Evolutionary conservation across 2,329 filamentous ascomycete genomes (phyloP).

Genomic region (Nectriaceae sp.): DNA sequence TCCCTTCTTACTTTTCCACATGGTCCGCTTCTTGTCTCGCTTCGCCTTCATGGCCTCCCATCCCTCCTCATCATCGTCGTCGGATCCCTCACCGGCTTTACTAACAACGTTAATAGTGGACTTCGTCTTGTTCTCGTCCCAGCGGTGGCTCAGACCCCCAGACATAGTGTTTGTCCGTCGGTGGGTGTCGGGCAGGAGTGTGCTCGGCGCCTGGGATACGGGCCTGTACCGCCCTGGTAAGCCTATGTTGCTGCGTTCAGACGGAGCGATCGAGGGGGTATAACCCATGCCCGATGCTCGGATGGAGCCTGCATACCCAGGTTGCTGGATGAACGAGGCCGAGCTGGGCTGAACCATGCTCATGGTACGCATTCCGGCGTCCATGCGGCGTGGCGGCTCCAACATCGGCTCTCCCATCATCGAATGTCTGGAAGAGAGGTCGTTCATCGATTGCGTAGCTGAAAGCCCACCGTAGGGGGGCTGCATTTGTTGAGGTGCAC

Average conservation of each 20-base stretch:
- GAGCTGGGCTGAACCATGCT: constrained; percentile 78
- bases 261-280: constrained; percentile 89
- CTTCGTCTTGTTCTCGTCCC: constrained; percentile 34
- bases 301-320: constrained; percentile 34
- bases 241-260: constrained; percentile 91
- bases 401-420: constrained; percentile 49
- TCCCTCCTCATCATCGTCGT: constrained; percentile 66
- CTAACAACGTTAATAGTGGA: constrained; percentile 40
- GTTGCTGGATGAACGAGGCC: constrained; percentile 56
- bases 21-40: constrained; percentile 66
- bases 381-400: constrained; percentile 44
- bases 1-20: constrained; percentile 65
- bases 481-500: constrained; percentile 33
- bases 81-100: constrained; percentile 43
- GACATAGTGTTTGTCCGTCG: constrained; percentile 38
- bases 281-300: constrained; percentile 59
- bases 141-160: constrained; percentile 29
- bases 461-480: constrained; percentile 29
- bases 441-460: constrained; percentile 45
- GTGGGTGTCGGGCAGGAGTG: constrained; percentile 31
- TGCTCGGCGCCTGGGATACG: constrained; percentile 65
- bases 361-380: constrained; percentile 66
- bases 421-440: constrained; percentile 46
- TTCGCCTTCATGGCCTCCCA: constrained; percentile 73
- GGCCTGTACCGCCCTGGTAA: constrained; percentile 88